Conservation (phyloP, 179 eudicot species). For the Beta macrorhiza region DNA sequence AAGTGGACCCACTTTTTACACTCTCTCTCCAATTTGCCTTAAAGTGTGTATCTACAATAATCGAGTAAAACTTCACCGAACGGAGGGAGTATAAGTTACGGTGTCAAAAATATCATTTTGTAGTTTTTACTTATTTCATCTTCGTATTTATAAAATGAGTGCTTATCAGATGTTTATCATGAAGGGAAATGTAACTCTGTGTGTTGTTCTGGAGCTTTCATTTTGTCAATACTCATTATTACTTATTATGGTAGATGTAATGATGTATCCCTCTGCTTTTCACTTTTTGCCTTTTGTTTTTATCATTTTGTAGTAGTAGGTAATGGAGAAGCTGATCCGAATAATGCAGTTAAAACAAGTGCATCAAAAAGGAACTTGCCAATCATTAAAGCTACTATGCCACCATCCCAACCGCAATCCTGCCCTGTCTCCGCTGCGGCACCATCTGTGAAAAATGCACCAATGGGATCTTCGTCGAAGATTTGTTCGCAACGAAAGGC, state of each 20-base stretch:
- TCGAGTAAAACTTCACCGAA: no score
- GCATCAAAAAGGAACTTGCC: conserved; percentile 31
- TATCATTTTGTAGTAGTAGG: conserved; percentile 26
- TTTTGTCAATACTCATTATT: not conserved
- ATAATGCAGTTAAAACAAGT: conserved; percentile 27
- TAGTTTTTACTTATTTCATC: no score
- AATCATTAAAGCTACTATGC: conserved; percentile 15
- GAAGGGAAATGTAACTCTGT: no score
- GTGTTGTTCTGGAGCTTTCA: no score
- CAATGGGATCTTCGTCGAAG: conserved; percentile 22
- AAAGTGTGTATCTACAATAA: no score
- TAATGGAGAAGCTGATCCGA: conserved; percentile 35
- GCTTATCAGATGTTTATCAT: no score
- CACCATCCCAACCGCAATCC: conserved; percentile 25
- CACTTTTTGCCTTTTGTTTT: not conserved
- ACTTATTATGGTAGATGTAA: not conserved
- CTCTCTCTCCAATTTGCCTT: no score
- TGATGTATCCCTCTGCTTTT: not conserved
- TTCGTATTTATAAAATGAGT: no score
- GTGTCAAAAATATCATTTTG: no score
- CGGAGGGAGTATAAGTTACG: no score
- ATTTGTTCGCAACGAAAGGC: conserved; percentile 35
- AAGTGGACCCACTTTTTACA: no score
- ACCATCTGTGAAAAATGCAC: conserved; percentile 16
- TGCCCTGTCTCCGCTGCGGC: not conserved